These are phyloP conservation scores for Colletotrichum tofieldiae DNA, from an alignment of 2,329 filamentous ascomycete species.

Conservation along the genomic window DNA sequence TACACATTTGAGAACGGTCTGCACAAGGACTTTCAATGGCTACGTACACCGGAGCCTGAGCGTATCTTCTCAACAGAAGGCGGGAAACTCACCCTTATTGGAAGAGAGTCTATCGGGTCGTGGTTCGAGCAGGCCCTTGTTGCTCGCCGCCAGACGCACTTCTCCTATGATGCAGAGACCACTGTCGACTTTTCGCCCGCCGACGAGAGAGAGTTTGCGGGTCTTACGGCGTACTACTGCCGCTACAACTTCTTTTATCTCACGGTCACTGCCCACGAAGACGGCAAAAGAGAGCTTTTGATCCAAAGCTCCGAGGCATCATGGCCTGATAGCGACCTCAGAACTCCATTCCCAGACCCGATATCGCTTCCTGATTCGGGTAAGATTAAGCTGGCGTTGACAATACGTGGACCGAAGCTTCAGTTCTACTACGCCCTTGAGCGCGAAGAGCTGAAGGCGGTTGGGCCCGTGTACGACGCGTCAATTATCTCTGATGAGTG, in stretches of 20 bases:
- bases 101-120: conserved; percentile 68
- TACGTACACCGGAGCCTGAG: conserved; percentile 69
- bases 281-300: conserved; percentile 71
- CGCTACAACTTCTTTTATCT: conserved; percentile 78
- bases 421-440: conserved; percentile 72
- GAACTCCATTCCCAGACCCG: conserved; percentile 58
- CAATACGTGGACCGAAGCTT: conserved; percentile 65
- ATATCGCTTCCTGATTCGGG: conserved; percentile 68
- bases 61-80: conserved; percentile 63
- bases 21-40: conserved; percentile 71
- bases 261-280: conserved; percentile 69
- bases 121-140: conserved; percentile 74
- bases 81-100: conserved; percentile 62
- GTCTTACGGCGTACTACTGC: conserved; percentile 74
- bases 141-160: conserved; percentile 70
- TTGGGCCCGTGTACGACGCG: conserved; percentile 72
- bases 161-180: conserved; percentile 74
- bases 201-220: conserved; percentile 74
- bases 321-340: conserved; percentile 67
- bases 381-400: conserved; percentile 67
- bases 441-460: conserved; percentile 59
- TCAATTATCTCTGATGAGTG: conserved; percentile 75
- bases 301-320: conserved; percentile 71
- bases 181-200: conserved; percentile 66
- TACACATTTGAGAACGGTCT: conserved; percentile 65